phyloP scores from a whole-genome alignment of 2,329 filamentous ascomycete genomes.

The Penicillium sp. region DNA sequence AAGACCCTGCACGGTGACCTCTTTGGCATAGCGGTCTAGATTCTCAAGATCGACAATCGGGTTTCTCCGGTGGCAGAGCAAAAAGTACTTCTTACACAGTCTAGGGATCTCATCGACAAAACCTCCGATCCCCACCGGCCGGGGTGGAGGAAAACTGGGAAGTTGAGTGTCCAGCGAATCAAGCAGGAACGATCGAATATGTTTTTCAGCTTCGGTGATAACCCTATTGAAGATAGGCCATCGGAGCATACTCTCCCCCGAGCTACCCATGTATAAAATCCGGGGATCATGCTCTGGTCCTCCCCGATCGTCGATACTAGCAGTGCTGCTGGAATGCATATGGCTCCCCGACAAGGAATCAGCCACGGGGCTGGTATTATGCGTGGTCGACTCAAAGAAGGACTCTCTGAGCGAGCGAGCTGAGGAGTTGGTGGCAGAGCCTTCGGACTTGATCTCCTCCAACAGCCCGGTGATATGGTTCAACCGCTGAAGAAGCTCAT shows the following conservation, averaged over 20 bases:
- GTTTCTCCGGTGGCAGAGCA: constrained; percentile 20
- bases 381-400: constrained; percentile 15
- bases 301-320: constrained; percentile 15
- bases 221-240: constrained; percentile 24
- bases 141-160: constrained; percentile 6
- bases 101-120: constrained; percentile 20
- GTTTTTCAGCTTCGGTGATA: constrained; percentile 21
- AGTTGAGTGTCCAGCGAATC: constrained; percentile 21
- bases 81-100: constrained; percentile 19
- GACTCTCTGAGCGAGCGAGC: constrained; percentile 17
- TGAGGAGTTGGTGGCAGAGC: constrained; percentile 15
- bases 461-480: constrained; percentile 22
- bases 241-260: constrained; percentile 23
- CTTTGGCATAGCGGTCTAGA: constrained; percentile 21
- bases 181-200: constrained; percentile 24
- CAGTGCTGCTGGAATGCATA: constrained; percentile 3
- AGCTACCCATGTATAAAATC: constrained; percentile 22
- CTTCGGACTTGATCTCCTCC: constrained; percentile 23
- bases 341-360: constrained; percentile 11
- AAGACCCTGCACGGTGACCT: constrained; percentile 23
- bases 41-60: constrained; percentile 21
- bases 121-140: constrained; percentile 13
- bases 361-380: constrained; percentile 14
- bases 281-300: constrained; percentile 19
- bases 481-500: constrained; percentile 22